Evolutionary conservation across 176 grass and related monocot species (phyloP).

Genomic region (Rhipidocladum racemiflorum): DNA sequence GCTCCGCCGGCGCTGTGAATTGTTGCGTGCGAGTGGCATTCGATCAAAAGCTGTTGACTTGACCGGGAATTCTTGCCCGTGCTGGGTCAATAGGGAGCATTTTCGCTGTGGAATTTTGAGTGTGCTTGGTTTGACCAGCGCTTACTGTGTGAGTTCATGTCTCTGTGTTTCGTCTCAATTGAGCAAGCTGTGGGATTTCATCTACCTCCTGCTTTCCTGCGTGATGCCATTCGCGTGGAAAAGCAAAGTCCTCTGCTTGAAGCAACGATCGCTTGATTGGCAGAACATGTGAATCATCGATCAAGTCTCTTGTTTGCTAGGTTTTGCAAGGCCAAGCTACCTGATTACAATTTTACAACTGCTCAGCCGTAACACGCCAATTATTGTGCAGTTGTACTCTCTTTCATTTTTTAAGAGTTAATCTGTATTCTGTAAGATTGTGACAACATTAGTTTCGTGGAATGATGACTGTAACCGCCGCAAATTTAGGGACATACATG

Average conservation of each 20-base stretch:
- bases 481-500: background rate
- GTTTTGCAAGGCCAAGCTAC: background rate
- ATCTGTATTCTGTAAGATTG: background rate
- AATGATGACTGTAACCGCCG: background rate
- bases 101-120: background rate
- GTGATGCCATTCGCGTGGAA: background rate
- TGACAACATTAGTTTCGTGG: background rate
- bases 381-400: background rate
- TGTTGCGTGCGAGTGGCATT: background rate
- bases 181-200: background rate
- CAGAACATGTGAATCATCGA: background rate
- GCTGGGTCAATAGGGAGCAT: background rate
- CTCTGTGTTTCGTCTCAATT: background rate
- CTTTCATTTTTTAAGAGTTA: background rate
- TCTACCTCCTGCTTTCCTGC: background rate
- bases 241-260: slow-evolving; percentile 6
- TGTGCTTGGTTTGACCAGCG: background rate
- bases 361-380: background rate
- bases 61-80: background rate
- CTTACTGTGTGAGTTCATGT: background rate
- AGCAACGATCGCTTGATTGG: background rate
- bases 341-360: background rate
- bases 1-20: background rate
- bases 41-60: background rate
- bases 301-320: background rate